A percentile compares a stretch with the other conserved stretches of the same genome.
Evolutionary conservation across 257 asterid genomes (phyloP).

Genomic region (Solanum bulbocastanum): DNA sequence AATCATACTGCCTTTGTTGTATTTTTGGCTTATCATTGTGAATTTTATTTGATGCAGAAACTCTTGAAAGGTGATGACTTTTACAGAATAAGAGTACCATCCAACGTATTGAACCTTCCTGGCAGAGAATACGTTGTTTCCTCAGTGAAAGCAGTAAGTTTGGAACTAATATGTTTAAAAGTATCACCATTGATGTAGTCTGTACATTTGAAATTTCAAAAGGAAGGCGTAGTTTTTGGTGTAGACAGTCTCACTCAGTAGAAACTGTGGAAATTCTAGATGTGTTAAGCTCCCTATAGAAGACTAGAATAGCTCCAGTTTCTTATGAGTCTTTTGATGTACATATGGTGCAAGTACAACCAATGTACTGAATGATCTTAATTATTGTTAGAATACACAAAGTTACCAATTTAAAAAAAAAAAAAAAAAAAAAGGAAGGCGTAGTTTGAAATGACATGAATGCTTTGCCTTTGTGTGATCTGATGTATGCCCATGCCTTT

Average conservation of each 20-base stretch:
- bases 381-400: no score
- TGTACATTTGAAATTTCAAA: neutral
- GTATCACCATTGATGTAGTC: neutral
- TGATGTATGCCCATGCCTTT: neutral
- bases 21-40: neutral
- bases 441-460: neutral
- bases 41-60: slow-evolving; percentile 39
- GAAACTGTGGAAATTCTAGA: no score
- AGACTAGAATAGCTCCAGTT: no score
- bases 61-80: slow-evolving; percentile 84
- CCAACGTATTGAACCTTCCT: slow-evolving; percentile 61
- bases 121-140: slow-evolving; percentile 72
- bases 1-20: neutral
- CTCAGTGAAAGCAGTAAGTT: slow-evolving; percentile 82
- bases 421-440: neutral
- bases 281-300: no score
- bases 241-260: no score
- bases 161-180: neutral
- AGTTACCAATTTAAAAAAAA: no score
- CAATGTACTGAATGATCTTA: no score
- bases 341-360: no score
- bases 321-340: no score
- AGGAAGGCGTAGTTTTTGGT: neutral
- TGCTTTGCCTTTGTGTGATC: neutral
- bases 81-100: slow-evolving; percentile 74